Evolutionary conservation across 116 monocot species (phyloP).

Genomic region (Cymodocea nodosa): DNA sequence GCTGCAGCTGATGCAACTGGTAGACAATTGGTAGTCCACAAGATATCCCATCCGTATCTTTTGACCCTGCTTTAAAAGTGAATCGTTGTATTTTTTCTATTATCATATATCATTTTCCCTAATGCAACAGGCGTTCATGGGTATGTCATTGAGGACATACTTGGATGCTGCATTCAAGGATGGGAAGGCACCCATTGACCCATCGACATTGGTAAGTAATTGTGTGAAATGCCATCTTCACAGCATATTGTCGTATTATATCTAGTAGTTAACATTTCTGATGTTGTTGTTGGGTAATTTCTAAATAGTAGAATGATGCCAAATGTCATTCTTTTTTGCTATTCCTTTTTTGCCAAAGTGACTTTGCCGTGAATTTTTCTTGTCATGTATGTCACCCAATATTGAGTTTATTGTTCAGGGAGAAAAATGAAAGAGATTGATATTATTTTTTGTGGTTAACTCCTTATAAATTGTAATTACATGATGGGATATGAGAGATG

Average conservation of each 20-base stretch:
- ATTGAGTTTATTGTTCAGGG: too few relatives aligned
- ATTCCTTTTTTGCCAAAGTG: too few relatives aligned
- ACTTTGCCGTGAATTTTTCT: too few relatives aligned
- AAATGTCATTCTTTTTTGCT: too few relatives aligned
- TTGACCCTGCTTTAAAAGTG: neutral
- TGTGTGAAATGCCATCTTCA: neutral
- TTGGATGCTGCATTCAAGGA: slow-evolving; percentile 97
- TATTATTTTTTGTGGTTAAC: too few relatives aligned
- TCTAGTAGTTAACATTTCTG: neutral
- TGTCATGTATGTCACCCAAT: too few relatives aligned
- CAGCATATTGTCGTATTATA: neutral
- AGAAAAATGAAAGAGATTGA: too few relatives aligned
- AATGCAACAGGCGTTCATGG: slow-evolving; percentile 76
- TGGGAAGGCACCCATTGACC: slow-evolving; percentile 98
- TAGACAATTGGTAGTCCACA: slow-evolving; percentile 64
- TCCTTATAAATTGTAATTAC: too few relatives aligned
- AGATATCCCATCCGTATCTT: neutral
- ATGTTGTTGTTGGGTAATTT: neutral
- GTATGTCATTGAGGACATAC: slow-evolving; percentile 95
- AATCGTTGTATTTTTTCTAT: neutral
- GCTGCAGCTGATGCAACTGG: slow-evolving; percentile 97
- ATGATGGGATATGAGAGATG: too few relatives aligned
- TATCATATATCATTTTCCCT: neutral
- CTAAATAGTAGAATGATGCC: too few relatives aligned
- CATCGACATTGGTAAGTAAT: slow-evolving; percentile 84